Percentiles rank a stretch among this genome's conserved stretches.
These are phyloP conservation scores for Grigorovia yakushimaensis DNA, from an alignment of 805 yeast genomes.

Conservation along the genomic window DNA sequence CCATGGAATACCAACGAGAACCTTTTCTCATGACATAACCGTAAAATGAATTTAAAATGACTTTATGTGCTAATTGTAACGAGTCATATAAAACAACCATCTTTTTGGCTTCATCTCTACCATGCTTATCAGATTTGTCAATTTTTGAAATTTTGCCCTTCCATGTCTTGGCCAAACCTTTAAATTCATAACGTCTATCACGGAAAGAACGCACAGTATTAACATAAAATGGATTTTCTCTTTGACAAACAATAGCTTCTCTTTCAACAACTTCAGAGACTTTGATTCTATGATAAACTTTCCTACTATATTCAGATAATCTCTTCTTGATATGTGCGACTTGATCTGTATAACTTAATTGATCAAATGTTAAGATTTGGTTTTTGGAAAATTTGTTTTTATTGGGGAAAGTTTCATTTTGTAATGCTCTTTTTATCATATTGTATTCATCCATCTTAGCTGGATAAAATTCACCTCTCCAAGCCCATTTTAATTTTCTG, in stretches of 20 bases:
- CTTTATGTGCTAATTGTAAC: constrained; percentile 92
- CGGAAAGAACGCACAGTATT: constrained; percentile 89
- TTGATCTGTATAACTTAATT: constrained; percentile 68
- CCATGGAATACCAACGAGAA: constrained; percentile 98
- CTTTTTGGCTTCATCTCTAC: constrained; percentile 81
- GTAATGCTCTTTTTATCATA: constrained; percentile 77
- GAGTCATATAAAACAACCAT: constrained; percentile 93
- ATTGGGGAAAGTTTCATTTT: constrained; percentile 67
- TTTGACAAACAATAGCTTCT: constrained; percentile 91
- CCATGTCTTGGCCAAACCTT: constrained; percentile 90
- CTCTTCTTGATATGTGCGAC: constrained; percentile 66
- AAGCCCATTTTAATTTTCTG: constrained; percentile 85
- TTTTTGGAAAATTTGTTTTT: constrained; percentile 43
- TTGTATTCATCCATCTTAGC: constrained; percentile 85
- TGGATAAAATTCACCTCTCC: constrained; percentile 96
- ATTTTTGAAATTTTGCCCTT: constrained; percentile 64
- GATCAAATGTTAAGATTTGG: constrained; percentile 60
- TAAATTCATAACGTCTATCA: constrained; percentile 92
- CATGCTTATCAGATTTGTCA: constrained; percentile 43
- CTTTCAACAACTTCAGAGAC: constrained; percentile 77
- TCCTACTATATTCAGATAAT: constrained; percentile 72
- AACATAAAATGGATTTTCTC: constrained; percentile 95
- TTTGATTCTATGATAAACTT: constrained; percentile 73
- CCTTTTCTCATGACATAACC: constrained; percentile 99
- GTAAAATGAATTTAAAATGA: constrained; percentile 89